These are phyloP conservation scores for Lotus japonicus DNA, from an alignment of 306 rosid genomes.

Conservation along the genomic window DNA sequence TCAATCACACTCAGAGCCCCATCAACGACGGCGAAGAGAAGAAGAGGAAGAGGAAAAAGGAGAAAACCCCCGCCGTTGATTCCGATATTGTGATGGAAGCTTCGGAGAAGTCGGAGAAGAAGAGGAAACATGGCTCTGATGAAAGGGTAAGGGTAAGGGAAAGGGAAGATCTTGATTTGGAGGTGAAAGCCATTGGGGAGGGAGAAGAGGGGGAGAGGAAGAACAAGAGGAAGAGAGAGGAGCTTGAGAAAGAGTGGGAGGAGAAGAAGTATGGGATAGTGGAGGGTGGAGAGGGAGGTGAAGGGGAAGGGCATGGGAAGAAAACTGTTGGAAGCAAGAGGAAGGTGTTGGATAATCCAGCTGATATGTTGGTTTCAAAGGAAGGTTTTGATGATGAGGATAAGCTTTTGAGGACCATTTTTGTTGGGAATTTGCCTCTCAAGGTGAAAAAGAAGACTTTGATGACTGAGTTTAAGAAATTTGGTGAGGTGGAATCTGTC, in stretches of 20 bases:
- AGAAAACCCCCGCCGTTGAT: slow-evolving; percentile 9
- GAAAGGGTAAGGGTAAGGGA: background rate
- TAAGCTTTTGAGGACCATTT: slow-evolving; percentile 87
- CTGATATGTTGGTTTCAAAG: slow-evolving; percentile 62
- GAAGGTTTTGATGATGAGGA: slow-evolving; percentile 85
- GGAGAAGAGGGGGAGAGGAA: slow-evolving; percentile 7
- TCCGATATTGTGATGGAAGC: slow-evolving; percentile 20
- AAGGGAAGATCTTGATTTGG: background rate
- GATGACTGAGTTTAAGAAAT: slow-evolving; percentile 60
- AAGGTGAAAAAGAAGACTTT: slow-evolving; percentile 72
- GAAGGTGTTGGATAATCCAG: slow-evolving; percentile 61
- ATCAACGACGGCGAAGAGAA: slow-evolving; percentile 15
- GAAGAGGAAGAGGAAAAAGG: slow-evolving; percentile 36
- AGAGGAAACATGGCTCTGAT: slow-evolving; percentile 20
- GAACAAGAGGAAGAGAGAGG: slow-evolving; percentile 86
- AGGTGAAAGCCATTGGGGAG: background rate
- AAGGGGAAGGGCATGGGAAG: slow-evolving; percentile 19
- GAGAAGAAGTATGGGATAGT: slow-evolving; percentile 54
- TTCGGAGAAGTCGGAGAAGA: slow-evolving; percentile 41
- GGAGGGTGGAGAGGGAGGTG: slow-evolving; percentile 21
- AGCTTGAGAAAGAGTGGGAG: slow-evolving; percentile 79
- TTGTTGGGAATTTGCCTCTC: slow-evolving; percentile 84
- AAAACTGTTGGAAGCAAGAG: slow-evolving; percentile 67
- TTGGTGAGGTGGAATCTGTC: slow-evolving; percentile 90
- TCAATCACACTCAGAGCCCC: background rate